Evolutionary conservation across 2,329 filamentous ascomycete species (phyloP).

Genomic region (Graphiopsis chlorocephala): DNA sequence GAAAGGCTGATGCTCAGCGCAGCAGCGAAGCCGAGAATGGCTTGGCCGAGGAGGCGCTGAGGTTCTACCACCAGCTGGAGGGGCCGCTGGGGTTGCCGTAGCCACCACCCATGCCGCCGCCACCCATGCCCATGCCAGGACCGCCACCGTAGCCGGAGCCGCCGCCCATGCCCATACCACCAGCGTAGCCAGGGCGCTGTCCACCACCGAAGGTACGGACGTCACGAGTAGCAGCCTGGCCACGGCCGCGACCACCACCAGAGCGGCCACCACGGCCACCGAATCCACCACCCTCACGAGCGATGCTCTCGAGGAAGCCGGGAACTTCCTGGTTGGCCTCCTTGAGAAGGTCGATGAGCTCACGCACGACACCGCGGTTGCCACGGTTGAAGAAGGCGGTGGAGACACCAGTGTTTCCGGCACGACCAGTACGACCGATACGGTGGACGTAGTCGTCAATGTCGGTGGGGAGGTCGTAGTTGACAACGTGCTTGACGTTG

Average conservation of each 20-base stretch:
- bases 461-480: constrained; percentile 98
- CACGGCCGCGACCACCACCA: constrained; percentile 71
- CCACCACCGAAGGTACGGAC: constrained; percentile 63
- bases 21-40: constrained; percentile 1
- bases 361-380: constrained; percentile 95
- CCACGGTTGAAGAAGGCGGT: constrained; percentile 99
- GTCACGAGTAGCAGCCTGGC: constrained; percentile 72
- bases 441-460: constrained; percentile 99
- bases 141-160: constrained; percentile 38
- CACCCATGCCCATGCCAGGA: constrained; percentile 38
- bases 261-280: constrained; percentile 65
- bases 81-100: constrained; percentile 70
- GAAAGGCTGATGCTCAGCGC: constrained; percentile 1
- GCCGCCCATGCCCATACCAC: constrained; percentile 47
- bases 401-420: constrained; percentile 96
- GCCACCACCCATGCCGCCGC: constrained; percentile 43
- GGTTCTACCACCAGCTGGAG: constrained; percentile 62
- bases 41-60: constrained; percentile 15
- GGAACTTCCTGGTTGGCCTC: constrained; percentile 98
- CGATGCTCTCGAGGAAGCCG: constrained; percentile 91
- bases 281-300: constrained; percentile 82
- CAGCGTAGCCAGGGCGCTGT: constrained; percentile 59
- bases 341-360: constrained; percentile 95
- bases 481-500: constrained; percentile 95
- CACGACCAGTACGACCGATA: constrained; percentile 99